Base-by-base conservation (phyloP, 306 rosid genomes). In the Pterocarpus macrocarpus region DNA sequence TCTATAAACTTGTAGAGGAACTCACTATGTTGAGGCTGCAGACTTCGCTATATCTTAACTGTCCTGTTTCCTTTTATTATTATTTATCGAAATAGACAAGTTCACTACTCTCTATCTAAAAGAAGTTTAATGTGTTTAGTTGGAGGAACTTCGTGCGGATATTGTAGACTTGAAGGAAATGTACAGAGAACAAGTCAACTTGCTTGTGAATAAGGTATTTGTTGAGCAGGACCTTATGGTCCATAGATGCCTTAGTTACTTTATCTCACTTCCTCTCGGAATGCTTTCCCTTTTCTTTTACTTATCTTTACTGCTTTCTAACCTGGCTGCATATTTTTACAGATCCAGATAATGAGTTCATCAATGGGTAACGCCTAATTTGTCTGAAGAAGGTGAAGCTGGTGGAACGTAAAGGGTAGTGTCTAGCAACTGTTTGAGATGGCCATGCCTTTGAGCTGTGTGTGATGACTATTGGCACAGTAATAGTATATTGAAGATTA, bases 81-180 rank as follows among this genome's bases (percentile, higher is more conserved):
- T 64, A 39, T 15, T 38, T 35, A 50, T 30, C 69, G 33, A 33
- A 65, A 75, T 68, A 15, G 73, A 45, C 67, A 80, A 78, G 44
- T 62, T 73, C 14, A 69, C 10, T 64, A n/a, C 36, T 39, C 34
- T 83, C 28, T 77, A 82, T 74, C 81, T 82, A 41, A 79, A 79
- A 75, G 57, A 82, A 52, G 39, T 76, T 88, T 66, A 76, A 61
- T 80, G 71, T 88, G 79, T 84, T 74, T 73, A 96, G 99, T 86
- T 96, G 92, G 99, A 96, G 89, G 99, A 96, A 80, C 99, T 96
- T 64, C 98, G 99, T 17, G 99, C 98, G 36, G 99, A 96, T 88
- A 94, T 96, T 82, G 80, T 96, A 22, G 99, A 96, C 86, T 88
- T 96, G 90, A 96, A 96, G 92, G 99, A 96, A 85, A 96, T 96